Base-by-base conservation (phyloP, 1,284 basidiomycete genomes). In the Leccinum subspadiceum region DNA sequence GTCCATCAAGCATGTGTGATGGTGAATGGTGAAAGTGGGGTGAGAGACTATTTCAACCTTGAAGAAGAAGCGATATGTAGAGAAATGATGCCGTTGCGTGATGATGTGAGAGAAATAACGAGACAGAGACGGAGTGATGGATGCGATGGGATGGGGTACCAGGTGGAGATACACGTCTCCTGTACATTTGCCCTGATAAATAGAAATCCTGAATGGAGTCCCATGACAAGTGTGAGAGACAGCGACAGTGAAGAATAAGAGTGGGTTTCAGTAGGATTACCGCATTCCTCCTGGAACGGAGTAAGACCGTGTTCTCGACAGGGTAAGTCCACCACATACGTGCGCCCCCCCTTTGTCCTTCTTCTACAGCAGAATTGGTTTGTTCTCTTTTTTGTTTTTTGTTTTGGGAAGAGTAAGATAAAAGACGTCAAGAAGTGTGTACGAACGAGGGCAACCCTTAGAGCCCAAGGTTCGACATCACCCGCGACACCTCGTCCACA, bases 391-490 rank as follows among this genome's bases (percentile, higher is more conserved):
- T 59, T 57, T 22, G 24, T 60, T 17, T 46, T 58, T 65, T 60
- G 49, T 54, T 57, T 53, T 60, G 22, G 53, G 58, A 26, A 37
- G 66, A 56, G 59, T 53, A 56, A 62, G 53, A 54, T 44, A 33
- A 54, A 9, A 46, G 6, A 46, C 31, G 61, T 55, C 53, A 44
- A 59, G 54, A 31, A 62, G 54, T 51, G 60, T 17, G 44, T 51
- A 61, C 67, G 69, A 62, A 63, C 61, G 39, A n/a, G 68, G 67
- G 53, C 48, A n/a, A 54, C 37, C 24, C 52, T 81, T 77, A 92
- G 62, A 92, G 77, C 56, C 89, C 88, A 62, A 92, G 80, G 72
- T 88, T 90, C 60, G 87, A 88, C 69, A 92, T 89, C 66, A 90
- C 87, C 62, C 89, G 81, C 39, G 88, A 85, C 57, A 91, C 86